Conservation (phyloP, 495 filamentous ascomycete species). For the Podospora conica region DNA sequence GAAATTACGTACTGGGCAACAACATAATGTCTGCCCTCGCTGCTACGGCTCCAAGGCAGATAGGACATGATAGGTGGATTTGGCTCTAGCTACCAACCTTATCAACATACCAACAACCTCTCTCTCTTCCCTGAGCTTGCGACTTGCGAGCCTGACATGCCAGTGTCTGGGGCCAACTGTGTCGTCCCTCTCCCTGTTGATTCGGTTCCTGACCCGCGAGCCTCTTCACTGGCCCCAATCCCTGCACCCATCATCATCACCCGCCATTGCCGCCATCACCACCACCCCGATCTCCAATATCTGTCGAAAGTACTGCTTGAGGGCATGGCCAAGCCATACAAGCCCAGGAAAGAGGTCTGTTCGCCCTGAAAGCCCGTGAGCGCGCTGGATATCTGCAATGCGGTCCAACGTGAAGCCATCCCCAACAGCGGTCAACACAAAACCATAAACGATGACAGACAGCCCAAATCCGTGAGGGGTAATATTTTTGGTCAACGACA, state of each 20-base stretch:
- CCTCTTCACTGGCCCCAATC: background rate
- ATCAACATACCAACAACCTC: slow-evolving; percentile 8
- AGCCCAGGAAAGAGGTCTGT: background rate
- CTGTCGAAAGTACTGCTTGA: background rate
- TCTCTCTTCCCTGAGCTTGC: background rate
- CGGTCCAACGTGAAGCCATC: background rate
- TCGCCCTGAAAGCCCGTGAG: background rate
- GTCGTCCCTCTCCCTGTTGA: background rate
- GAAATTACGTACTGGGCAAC: slow-evolving; percentile 33
- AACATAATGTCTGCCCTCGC: slow-evolving; percentile 20
- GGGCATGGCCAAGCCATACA: background rate
- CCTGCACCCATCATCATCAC: background rate
- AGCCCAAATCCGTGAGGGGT: background rate
- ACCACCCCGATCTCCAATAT: background rate
- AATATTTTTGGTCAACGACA: background rate
- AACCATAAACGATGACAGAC: background rate
- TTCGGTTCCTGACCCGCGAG: background rate
- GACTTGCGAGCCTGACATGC: background rate
- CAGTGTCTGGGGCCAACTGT: background rate
- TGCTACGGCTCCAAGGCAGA: slow-evolving; percentile 14
- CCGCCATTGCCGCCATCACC: background rate
- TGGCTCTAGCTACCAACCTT: slow-evolving; percentile 13
- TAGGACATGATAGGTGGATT: slow-evolving; percentile 29
- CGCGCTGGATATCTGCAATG: background rate
- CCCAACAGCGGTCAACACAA: background rate